These are phyloP conservation scores for Pseudoperonospora humuli DNA, from an alignment of 352 stramenopile genomes.

Conservation along the genomic window DNA sequence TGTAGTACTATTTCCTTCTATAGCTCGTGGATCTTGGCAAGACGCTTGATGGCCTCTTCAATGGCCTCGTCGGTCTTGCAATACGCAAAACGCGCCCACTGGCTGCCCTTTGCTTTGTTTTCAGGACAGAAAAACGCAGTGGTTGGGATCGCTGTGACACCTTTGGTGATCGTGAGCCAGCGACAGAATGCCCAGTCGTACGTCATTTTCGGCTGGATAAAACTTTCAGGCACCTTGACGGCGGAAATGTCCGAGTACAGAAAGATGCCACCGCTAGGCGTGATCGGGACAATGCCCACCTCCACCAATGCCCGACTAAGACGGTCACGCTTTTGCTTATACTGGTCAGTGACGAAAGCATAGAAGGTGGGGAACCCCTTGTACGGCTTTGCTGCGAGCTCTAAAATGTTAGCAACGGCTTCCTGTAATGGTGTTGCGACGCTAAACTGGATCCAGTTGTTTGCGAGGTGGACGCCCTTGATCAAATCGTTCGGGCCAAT, in stretches of 20 bases:
- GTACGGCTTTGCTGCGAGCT: conserved; percentile 57
- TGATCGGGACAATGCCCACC: conserved; percentile 59
- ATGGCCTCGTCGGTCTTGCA: conserved; percentile 95
- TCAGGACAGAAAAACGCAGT: conserved; percentile 86
- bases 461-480: conserved; percentile 69
- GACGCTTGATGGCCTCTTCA: conserved; percentile 70
- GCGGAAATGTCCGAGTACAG: conserved; percentile 75
- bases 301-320: conserved; percentile 39
- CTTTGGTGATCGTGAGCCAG: conserved; percentile 87
- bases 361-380: conserved; percentile 74
- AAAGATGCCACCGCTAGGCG: conserved; percentile 65
- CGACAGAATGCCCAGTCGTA: conserved; percentile 90
- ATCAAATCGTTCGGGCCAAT: conserved; percentile 71
- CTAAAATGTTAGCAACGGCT: conserved; percentile 73
- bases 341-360: conserved; percentile 63
- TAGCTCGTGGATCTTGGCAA: conserved; percentile 30
- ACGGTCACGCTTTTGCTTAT: conserved; percentile 66
- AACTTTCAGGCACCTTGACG: conserved; percentile 48
- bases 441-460: conserved; percentile 87
- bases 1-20: no score
- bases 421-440: conserved; percentile 82
- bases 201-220: conserved; percentile 41
- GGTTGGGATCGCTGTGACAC: conserved; percentile 89
- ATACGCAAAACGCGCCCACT: conserved; percentile 91
- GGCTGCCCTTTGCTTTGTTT: conserved; percentile 65